phyloP scores from a whole-genome alignment of 2,329 filamentous ascomycete genomes.

The Botryotinia convoluta region DNA sequence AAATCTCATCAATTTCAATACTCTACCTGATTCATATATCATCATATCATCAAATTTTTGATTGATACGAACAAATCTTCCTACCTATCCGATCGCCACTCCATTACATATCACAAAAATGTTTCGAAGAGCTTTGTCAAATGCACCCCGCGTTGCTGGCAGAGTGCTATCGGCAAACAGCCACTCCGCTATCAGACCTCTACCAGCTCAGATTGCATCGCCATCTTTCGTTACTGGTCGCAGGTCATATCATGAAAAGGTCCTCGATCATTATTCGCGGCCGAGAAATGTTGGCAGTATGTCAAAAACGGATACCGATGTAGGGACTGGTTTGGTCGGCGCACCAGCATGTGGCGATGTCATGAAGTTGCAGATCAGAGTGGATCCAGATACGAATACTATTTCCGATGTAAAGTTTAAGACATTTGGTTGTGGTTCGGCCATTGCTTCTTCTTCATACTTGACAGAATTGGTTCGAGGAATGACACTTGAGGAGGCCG shows the following conservation, averaged over 20 bases:
- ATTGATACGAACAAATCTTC: not conserved
- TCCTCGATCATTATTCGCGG: conserved; percentile 79
- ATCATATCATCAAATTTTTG: conserved; percentile 1
- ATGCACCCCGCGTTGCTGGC: conserved; percentile 34
- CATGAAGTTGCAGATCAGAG: conserved; percentile 91
- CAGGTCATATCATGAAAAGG: conserved; percentile 40
- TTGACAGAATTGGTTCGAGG: conserved; percentile 91
- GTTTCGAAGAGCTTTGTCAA: conserved; percentile 36
- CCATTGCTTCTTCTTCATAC: conserved; percentile 93
- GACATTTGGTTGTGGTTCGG: conserved; percentile 92
- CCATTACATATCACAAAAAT: conserved; percentile 24
- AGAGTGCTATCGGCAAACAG: conserved; percentile 34
- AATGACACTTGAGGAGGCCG: conserved; percentile 94
- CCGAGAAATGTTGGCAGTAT: conserved; percentile 78
- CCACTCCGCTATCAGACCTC: conserved; percentile 31
- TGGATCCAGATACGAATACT: conserved; percentile 82
- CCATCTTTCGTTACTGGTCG: conserved; percentile 31
- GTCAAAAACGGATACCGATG: conserved; percentile 74
- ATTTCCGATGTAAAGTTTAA: conserved; percentile 98
- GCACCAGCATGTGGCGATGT: conserved; percentile 91
- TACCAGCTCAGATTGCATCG: conserved; percentile 29
- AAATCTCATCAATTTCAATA: not conserved
- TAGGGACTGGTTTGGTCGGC: conserved; percentile 87
- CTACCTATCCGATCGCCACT: conserved; percentile 5
- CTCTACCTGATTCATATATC: not conserved